phyloP scores from a whole-genome alignment of 108 stramenopile species.

The Chaetoceros tenuissimus region DNA sequence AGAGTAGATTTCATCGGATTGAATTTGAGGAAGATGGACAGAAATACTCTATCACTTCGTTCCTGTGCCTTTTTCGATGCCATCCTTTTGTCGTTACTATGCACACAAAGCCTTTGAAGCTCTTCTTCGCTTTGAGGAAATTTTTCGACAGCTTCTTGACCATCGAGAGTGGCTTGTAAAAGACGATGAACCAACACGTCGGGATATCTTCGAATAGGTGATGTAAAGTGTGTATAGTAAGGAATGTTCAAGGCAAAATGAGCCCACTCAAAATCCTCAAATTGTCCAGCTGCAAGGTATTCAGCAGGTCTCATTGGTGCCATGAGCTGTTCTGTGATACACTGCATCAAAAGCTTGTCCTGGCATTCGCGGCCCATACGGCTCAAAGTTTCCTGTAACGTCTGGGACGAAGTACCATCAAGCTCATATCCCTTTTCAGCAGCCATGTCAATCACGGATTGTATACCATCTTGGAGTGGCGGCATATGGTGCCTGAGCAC shows the following conservation, averaged over 20 bases:
- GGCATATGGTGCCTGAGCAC: constrained; percentile 70
- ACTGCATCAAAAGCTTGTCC: constrained; percentile 66
- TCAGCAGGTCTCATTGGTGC: constrained; percentile 86
- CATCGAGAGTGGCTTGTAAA: constrained; percentile 84
- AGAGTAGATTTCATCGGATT: constrained; percentile 50
- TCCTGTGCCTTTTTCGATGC: constrained; percentile 87
- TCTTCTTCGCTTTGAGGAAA: constrained; percentile 39
- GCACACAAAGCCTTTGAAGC: constrained; percentile 43
- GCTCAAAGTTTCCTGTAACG: constrained; percentile 74
- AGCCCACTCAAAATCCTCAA: constrained; percentile 49
- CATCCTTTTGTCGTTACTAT: constrained; percentile 86
- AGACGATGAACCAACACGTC: constrained; percentile 93
- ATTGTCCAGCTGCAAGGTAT: constrained; percentile 81
- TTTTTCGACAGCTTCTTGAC: constrained; percentile 39
- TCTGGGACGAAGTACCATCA: constrained; percentile 46
- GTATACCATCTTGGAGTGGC: constrained; percentile 50
- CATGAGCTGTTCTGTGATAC: constrained; percentile 78
- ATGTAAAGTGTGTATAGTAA: constrained; percentile 97
- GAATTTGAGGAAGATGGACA: constrained; percentile 65
- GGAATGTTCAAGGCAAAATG: constrained; percentile 96
- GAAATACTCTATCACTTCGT: constrained; percentile 73
- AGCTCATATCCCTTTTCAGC: constrained; percentile 53
- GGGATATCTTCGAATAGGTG: constrained; percentile 92
- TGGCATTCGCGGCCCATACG: constrained; percentile 51
- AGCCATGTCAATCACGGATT: constrained; percentile 56